Base-by-base conservation (phyloP, 441 rosid genomes). In the Hura crepitans region DNA sequence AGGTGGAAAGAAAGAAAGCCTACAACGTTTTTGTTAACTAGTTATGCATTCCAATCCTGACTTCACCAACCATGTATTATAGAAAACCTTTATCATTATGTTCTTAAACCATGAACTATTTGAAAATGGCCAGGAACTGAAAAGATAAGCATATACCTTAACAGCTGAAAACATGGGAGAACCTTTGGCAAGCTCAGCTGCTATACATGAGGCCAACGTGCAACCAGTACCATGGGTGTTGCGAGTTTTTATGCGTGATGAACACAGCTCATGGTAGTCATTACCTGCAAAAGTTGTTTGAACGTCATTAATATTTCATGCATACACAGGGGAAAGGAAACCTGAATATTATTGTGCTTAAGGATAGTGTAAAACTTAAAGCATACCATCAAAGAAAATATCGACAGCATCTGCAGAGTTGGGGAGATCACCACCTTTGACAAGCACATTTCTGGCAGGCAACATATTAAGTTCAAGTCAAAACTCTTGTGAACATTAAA, bases 161-260 rank as follows among this genome's bases (percentile, higher is more conserved):
- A 92, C 89, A 73, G 99, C 96, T 23, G 87, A 81, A 35, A 95
- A 87, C 86, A 90, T 78, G 30, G 91, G 64, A 77, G 84, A 88
- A 70, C 98, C 99, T 88, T 90, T 90, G 39, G 96, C 99, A 72
- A 95, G 83, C 78, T 95, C 99, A 65, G 99, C 97, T 56, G 99
- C 98, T 75, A 95, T 89, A 53, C 91, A 87, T 20, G 99, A 95
- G 37, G 97, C 99, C 87, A 95, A 80, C 71, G 88, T 92, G 84
- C 99, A 95, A 68, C 99, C 99, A 71, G 99, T 90, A 69, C 99
- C 99, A 74, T 92, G 97, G 75, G 96, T 88, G 60, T 92, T 92
- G 67, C 75, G 83, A 71, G 98, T 95, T 77, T 77, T 78, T 76
- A 92, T 72, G 46, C 99, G 95, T 59, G 90, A 67, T 45, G 87